These are phyloP conservation scores for Fusarium staphyleae DNA, from an alignment of 2,329 filamentous ascomycete genomes.

Conservation along the genomic window DNA sequence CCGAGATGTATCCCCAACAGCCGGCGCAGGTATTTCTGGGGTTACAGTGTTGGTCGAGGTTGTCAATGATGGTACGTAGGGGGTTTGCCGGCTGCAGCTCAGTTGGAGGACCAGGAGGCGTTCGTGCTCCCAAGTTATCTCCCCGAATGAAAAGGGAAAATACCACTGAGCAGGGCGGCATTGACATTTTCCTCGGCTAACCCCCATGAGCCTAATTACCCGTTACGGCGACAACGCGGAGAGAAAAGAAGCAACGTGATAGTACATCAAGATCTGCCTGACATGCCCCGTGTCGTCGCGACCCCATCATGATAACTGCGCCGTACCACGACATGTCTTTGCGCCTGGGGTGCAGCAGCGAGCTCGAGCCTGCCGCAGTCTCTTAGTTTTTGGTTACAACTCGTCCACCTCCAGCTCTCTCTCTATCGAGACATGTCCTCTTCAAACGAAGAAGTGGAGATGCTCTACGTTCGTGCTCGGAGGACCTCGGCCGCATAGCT, in stretches of 20 bases:
- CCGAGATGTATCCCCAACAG: conserved; percentile 31
- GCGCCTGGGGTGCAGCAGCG: conserved; percentile 6
- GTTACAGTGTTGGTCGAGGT: background rate
- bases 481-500: conserved; percentile 35
- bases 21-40: conserved; percentile 17
- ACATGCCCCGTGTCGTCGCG: background rate
- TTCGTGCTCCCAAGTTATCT: conserved; percentile 5
- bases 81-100: conserved; percentile 21
- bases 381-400: conserved; percentile 9
- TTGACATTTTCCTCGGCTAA: background rate
- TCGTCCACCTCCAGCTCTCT: background rate
- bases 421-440: conserved; percentile 18
- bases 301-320: conserved; percentile 32
- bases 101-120: conserved; percentile 6
- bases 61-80: too few species aligned
- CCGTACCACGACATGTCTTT: conserved; percentile 5
- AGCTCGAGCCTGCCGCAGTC: background rate
- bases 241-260: conserved; percentile 1
- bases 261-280: conserved; percentile 4
- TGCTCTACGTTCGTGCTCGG: conserved; percentile 27
- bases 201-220: too few species aligned
- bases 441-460: conserved; percentile 20
- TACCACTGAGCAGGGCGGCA: background rate
- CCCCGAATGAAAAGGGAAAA: too few species aligned
- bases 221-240: background rate